phyloP scores from a whole-genome alignment of 169 alveolate species.

The Cryptosporidium tyzzeri region DNA sequence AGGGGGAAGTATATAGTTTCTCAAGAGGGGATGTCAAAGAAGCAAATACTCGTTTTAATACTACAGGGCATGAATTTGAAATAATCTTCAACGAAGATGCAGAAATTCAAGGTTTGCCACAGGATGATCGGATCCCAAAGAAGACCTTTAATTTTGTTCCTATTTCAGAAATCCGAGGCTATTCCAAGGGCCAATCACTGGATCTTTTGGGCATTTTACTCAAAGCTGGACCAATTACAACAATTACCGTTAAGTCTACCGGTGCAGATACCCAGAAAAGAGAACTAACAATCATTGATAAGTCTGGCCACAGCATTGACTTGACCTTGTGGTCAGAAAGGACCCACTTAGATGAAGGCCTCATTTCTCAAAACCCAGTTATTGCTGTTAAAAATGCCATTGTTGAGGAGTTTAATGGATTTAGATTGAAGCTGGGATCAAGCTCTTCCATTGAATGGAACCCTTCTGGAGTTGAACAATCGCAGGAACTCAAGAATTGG shows the following conservation, averaged over 20 bases:
- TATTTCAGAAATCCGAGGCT: conserved; percentile 44
- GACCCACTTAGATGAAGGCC: conserved; percentile 44
- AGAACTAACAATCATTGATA: conserved; percentile 61
- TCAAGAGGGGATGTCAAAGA: conserved; percentile 77
- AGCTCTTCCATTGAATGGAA: conserved; percentile 67
- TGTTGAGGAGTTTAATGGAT: conserved; percentile 69
- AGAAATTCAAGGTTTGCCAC: conserved; percentile 62
- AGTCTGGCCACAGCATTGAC: conserved; percentile 69
- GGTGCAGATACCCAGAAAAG: conserved; percentile 73
- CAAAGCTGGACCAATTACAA: conserved; percentile 66
- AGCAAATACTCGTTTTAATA: conserved; percentile 75
- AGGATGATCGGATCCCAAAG: conserved; percentile 63
- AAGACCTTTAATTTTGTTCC: conserved; percentile 59
- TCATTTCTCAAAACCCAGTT: conserved; percentile 48
- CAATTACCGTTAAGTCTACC: conserved; percentile 64
- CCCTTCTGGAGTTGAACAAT: conserved; percentile 35
- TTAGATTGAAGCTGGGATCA: conserved; percentile 45
- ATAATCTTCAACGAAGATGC: conserved; percentile 71
- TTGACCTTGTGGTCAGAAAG: conserved; percentile 76
- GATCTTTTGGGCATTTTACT: conserved; percentile 51
- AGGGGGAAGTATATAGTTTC: conserved; percentile 76
- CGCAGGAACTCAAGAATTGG: conserved; percentile 39
- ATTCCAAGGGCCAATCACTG: conserved; percentile 55
- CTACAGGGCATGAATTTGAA: conserved; percentile 73
- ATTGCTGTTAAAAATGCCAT: conserved; percentile 68